Conservation (phyloP, 2,329 filamentous ascomycete genomes). For the Paramyrothecium sp. region DNA sequence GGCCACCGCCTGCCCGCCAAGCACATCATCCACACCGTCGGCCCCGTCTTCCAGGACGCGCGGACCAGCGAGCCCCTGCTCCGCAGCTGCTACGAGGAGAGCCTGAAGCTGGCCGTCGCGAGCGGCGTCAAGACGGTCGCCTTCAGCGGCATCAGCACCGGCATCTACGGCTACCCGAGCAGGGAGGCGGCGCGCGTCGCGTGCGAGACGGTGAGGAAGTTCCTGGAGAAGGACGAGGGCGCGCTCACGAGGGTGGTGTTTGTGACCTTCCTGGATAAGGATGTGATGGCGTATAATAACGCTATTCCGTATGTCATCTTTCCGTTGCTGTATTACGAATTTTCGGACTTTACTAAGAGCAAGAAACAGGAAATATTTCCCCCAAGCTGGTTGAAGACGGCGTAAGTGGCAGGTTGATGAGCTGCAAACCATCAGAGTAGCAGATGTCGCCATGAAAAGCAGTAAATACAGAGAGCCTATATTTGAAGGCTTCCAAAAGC, state of each 20-base stretch:
- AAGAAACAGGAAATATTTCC: background rate
- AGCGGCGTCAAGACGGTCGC: constrained; percentile 70
- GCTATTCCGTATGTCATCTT: constrained; percentile 64
- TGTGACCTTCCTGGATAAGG: constrained; percentile 78
- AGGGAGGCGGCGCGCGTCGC: constrained; percentile 70
- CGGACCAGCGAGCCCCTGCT: constrained; percentile 44
- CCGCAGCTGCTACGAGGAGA: constrained; percentile 65
- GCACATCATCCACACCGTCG: constrained; percentile 87
- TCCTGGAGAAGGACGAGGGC: constrained; percentile 46
- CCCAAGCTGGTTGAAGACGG: background rate
- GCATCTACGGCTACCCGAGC: constrained; percentile 85
- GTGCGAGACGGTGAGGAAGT: constrained; percentile 54
- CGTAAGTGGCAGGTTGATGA: background rate
- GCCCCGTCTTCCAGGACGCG: constrained; percentile 67
- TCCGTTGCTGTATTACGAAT: background rate
- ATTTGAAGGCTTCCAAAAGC: too few relatives aligned
- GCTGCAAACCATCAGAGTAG: too few relatives aligned
- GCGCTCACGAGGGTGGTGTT: constrained; percentile 74
- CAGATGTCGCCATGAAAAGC: too few relatives aligned
- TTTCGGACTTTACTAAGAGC: background rate
- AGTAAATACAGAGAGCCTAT: too few relatives aligned
- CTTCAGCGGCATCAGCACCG: constrained; percentile 84
- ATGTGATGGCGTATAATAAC: constrained; percentile 69
- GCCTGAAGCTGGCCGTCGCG: constrained; percentile 69
- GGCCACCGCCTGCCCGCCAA: constrained; percentile 74